Evolutionary conservation across 2,329 filamentous ascomycete genomes (phyloP).

Genomic region (Pseudogymnoascus sp.): DNA sequence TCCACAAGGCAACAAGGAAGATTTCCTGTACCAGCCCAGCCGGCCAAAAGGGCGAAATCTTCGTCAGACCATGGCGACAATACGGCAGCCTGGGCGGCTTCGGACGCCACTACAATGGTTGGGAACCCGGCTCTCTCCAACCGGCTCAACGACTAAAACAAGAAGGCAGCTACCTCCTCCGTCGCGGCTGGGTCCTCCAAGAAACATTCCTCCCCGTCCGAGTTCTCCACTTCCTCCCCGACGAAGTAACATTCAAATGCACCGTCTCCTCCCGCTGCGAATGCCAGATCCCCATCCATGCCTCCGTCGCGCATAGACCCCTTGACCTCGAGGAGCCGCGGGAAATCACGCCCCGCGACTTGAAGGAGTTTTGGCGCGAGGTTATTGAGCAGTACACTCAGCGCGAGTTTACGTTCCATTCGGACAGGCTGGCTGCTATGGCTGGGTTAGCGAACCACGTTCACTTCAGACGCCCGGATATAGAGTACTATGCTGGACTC

Average conservation of each 20-base stretch:
- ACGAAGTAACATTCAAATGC: constrained; percentile 11
- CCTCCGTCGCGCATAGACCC: not conserved
- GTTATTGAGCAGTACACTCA: constrained; percentile 16
- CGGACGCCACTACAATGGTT: not conserved
- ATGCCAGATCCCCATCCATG: not conserved
- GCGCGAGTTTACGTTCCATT: constrained; percentile 13
- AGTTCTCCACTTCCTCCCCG: not conserved
- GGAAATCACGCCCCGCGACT: not conserved
- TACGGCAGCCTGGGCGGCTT: not conserved
- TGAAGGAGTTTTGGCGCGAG: constrained; percentile 12
- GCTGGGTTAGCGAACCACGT: constrained; percentile 10
- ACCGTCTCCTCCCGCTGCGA: constrained; percentile 12
- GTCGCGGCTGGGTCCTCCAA: constrained; percentile 1
- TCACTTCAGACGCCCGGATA: not conserved
- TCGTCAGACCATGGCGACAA: not conserved
- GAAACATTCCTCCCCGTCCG: not conserved
- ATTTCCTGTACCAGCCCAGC: not conserved
- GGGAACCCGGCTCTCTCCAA: not conserved
- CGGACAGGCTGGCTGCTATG: constrained; percentile 16
- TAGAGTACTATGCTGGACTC: constrained; percentile 17
- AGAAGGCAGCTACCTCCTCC: not conserved
- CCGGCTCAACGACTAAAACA: not conserved
- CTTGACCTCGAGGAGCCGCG: not conserved
- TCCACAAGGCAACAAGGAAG: not conserved
- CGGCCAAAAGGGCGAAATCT: not conserved